These are phyloP conservation scores for Hamamelis virginiana DNA, from an alignment of 164 flowering plant genomes.

Conservation along the genomic window DNA sequence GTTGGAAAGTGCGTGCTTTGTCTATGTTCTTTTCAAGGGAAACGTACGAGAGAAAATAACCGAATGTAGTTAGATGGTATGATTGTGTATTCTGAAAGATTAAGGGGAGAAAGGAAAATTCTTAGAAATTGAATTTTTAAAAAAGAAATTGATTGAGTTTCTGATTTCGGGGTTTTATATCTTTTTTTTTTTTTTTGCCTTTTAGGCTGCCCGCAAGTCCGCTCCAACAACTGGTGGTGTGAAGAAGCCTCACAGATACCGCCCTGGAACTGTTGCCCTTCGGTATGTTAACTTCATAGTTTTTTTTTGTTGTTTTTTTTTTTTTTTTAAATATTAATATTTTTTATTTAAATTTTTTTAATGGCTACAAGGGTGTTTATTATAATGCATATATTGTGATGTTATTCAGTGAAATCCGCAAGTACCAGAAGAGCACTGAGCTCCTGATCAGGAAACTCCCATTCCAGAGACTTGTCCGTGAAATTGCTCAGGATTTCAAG, in stretches of 20 bases:
- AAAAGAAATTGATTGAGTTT: too few species aligned
- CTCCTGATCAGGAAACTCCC: conserved; percentile 80
- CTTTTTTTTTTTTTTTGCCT: neutral
- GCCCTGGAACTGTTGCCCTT: conserved; percentile 91
- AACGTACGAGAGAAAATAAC: too few species aligned
- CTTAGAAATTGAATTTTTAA: too few species aligned
- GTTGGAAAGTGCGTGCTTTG: too few species aligned
- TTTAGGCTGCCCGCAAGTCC: conserved; percentile 79
- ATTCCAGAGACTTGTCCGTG: conserved; percentile 88
- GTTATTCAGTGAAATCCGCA: conserved; percentile 58
- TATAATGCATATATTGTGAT: too few species aligned
- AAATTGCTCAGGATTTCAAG: conserved; percentile 86
- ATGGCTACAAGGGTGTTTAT: neutral
- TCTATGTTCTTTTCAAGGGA: too few species aligned
- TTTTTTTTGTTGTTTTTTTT: too few species aligned
- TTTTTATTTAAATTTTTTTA: neutral
- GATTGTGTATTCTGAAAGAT: too few species aligned
- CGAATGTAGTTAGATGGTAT: too few species aligned
- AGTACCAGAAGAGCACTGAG: conserved; percentile 88
- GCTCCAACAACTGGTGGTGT: conserved; percentile 94
- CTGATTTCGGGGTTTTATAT: too few species aligned
- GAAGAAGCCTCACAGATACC: conserved; percentile 92
- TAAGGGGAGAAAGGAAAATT: too few species aligned
- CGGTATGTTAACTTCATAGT: too few species aligned
- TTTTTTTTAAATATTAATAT: neutral